Evolutionary conservation across 164 flowering plant species (phyloP), one percentile per base, ranked within the genome.

Genomic region (Kingdonia uniflora): DNA sequence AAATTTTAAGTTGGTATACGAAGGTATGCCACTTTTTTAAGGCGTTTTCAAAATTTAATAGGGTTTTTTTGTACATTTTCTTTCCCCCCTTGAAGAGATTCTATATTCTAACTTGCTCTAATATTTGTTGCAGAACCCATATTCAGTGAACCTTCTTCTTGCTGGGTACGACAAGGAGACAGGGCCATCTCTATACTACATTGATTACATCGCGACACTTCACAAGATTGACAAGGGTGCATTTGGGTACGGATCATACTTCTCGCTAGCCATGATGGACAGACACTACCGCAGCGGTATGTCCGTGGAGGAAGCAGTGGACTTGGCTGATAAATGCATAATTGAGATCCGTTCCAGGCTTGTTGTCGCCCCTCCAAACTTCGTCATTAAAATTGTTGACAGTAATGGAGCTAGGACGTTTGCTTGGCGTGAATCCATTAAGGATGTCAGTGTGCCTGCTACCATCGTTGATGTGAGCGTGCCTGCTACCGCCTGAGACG

Each of bases 151-250:
- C 70, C 69, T 92, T 51, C 84, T 92, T 41, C 62, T 92, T 55
- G 96, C 96, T 66, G 96, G 99, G 33, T 92, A 82, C 33, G 99
- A 88, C 76, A 77, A 84, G 68, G 95, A 86, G 57, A 71, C 71
- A 6, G 96, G 95, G 24, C 85, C 99, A 17, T 84, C 96, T 2
- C 78, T 92, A 10, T 92, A 80, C 73, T 86, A 75, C 76, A 77
- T 92, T 1, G 99, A 92, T 74, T 92, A 92, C 69, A 88, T 88
- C 69, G 95, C 98, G 1, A 70, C 94, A n/a, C 77, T 84, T 52
- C 95, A 87, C 90, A 92, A 92, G 77, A 68, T 92, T 24, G 94
- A 92, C 13, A 88, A 86, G 79, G 96, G 83, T 19, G 95, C 98
- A 17, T 92, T 92, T 71, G 98, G 98, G 15, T 92, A 92, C 39